Evolutionary conservation across 2,329 filamentous ascomycete genomes (phyloP).

Genomic region (Hymenoscyphus albidus): DNA sequence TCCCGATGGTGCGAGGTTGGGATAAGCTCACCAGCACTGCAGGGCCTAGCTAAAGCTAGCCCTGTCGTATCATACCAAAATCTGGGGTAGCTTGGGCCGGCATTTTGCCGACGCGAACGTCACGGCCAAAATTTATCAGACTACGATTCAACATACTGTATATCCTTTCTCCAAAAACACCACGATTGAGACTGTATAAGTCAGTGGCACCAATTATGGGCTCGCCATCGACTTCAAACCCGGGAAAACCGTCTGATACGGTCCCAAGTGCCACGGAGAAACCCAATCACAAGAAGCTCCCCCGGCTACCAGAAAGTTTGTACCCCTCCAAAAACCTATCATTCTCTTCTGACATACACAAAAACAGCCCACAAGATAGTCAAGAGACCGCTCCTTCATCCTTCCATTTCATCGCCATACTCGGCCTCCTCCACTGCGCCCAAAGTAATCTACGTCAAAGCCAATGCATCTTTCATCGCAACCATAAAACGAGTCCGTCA

Average conservation of each 20-base stretch:
- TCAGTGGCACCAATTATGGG: conserved; percentile 16
- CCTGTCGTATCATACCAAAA: neutral
- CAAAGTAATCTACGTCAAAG: conserved; percentile 33
- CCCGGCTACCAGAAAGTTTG: conserved; percentile 24
- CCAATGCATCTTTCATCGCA: conserved; percentile 31
- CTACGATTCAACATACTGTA: neutral
- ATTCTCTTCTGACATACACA: neutral
- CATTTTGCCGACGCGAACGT: conserved; percentile 2
- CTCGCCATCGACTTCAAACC: neutral
- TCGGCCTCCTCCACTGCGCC: conserved; percentile 20
- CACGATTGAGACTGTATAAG: neutral
- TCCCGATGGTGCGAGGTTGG: conserved; percentile 20
- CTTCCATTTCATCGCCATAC: conserved; percentile 26
- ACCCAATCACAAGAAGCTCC: conserved; percentile 22
- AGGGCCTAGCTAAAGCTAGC: neutral
- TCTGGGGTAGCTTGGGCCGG: conserved; percentile 5
- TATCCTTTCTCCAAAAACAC: neutral
- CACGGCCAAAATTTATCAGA: neutral
- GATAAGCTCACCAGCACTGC: conserved; percentile 4
- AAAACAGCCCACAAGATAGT: conserved; percentile 30
- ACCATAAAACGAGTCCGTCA: conserved; percentile 32
- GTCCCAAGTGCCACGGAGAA: neutral
- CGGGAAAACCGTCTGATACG: neutral
- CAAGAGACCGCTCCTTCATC: conserved; percentile 36
- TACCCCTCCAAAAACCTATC: neutral